phyloP scores from a whole-genome alignment of 495 filamentous ascomycete genomes.

The Hyaloscypha bicolor region DNA sequence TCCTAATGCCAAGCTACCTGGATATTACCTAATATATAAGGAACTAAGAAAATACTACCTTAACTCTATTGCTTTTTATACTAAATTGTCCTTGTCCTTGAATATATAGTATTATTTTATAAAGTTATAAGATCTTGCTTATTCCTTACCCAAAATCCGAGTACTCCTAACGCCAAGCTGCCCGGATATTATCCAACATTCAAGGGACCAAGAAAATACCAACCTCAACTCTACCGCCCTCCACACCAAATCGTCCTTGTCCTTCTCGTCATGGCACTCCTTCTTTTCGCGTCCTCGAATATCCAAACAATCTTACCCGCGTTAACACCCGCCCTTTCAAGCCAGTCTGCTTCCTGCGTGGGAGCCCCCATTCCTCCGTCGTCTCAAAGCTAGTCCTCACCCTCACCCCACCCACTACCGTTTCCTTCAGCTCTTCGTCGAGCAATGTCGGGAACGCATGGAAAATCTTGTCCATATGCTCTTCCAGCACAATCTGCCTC shows the following conservation, averaged over 20 bases:
- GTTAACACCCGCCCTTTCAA: no score
- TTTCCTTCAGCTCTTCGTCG: not conserved
- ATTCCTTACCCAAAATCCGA: no score
- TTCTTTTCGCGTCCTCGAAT: no score
- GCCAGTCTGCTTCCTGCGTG: no score
- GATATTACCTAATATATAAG: not conserved
- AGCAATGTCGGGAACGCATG: not conserved
- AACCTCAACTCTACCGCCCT: not conserved
- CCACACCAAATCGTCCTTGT: not conserved
- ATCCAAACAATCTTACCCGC: no score
- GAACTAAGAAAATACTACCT: not conserved
- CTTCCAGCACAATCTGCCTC: slow-evolving; percentile 1
- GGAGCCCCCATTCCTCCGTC: not conserved
- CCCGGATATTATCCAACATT: not conserved
- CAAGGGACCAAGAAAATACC: not conserved
- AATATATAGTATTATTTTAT: no score
- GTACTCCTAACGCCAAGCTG: not conserved
- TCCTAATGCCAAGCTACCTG: not conserved
- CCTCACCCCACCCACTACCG: not conserved
- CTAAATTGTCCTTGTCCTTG: no score
- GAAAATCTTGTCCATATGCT: not conserved
- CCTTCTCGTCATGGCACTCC: no score
- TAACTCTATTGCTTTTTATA: not conserved
- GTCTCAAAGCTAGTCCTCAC: not conserved
- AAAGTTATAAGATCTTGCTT: no score